Evolutionary conservation across 441 rosid genomes (phyloP).

Genomic region (Cnidoscolus chayamansa): DNA sequence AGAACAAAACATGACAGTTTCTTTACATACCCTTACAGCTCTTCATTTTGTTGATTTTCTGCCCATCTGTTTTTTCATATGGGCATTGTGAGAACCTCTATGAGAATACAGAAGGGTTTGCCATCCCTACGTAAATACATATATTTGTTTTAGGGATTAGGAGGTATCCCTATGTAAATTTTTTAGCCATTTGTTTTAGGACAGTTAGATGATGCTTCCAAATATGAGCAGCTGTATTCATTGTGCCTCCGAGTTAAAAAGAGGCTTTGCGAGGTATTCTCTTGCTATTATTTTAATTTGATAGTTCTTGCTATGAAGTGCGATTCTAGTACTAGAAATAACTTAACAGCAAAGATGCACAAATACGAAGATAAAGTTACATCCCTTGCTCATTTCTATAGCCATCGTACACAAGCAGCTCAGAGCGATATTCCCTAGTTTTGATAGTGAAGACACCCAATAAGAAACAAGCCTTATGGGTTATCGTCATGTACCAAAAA

Average conservation of each 20-base stretch:
- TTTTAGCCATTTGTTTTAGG: constrained; percentile 24
- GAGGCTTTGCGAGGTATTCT: constrained; percentile 37
- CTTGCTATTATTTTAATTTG: constrained; percentile 21
- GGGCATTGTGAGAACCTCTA: constrained; percentile 22
- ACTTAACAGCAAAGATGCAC: no score
- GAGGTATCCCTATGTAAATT: constrained; percentile 34
- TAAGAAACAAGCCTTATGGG: background rate
- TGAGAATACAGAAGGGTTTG: constrained; percentile 11
- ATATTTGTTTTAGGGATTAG: background rate
- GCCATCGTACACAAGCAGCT: background rate
- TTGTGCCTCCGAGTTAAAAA: constrained; percentile 46
- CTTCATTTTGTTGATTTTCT: background rate
- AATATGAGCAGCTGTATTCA: constrained; percentile 30
- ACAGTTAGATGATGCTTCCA: constrained; percentile 26
- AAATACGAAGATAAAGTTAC: no score
- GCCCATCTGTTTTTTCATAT: constrained; percentile 37
- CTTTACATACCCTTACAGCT: constrained; percentile 2
- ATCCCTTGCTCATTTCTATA: background rate
- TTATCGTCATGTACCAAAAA: background rate
- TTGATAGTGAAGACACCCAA: background rate
- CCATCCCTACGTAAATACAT: background rate
- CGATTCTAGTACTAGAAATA: no score
- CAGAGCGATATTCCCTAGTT: background rate
- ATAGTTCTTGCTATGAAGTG: no score
- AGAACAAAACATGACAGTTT: constrained; percentile 52